A percentile compares a stretch with the other conserved stretches of the same genome.
These are phyloP conservation scores for Zygnema circumcarinatum DNA, from an alignment of 139 green algal species.

Conservation along the genomic window DNA sequence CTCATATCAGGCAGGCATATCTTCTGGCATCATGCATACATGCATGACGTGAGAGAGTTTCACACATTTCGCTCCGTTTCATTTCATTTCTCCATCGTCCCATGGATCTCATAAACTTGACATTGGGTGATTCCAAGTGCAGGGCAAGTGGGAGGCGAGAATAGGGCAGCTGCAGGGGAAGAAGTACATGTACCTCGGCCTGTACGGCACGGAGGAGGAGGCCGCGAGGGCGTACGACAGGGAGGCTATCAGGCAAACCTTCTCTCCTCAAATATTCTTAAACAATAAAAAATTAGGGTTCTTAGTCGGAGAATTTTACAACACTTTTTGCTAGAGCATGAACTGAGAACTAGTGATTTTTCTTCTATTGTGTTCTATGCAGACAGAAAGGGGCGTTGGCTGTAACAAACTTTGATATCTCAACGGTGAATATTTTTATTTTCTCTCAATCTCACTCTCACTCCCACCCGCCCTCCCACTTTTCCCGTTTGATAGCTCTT, in stretches of 20 bases:
- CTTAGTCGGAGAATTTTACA: not conserved
- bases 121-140: not conserved
- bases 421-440: not conserved
- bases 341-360: not conserved
- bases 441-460: too few species aligned
- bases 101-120: not conserved
- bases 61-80: too few species aligned
- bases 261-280: not conserved
- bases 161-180: slow-evolving; percentile 76
- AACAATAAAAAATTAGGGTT: too few species aligned
- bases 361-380: slow-evolving; percentile 3
- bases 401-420: slow-evolving; percentile 32
- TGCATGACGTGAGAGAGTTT: too few species aligned
- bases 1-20: too few species aligned
- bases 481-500: not conserved
- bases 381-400: slow-evolving; percentile 20
- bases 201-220: slow-evolving; percentile 65
- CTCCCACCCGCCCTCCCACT: not conserved
- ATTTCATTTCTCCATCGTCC: too few species aligned
- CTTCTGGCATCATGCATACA: too few species aligned
- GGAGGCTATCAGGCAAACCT: slow-evolving; percentile 50
- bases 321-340: not conserved
- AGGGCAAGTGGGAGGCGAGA: slow-evolving; percentile 81
- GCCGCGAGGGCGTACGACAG: slow-evolving; percentile 61
- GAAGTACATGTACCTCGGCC: slow-evolving; percentile 69